phyloP scores from a whole-genome alignment of 75 land plant genomes.

The Chamaecyparis obtusa region DNA sequence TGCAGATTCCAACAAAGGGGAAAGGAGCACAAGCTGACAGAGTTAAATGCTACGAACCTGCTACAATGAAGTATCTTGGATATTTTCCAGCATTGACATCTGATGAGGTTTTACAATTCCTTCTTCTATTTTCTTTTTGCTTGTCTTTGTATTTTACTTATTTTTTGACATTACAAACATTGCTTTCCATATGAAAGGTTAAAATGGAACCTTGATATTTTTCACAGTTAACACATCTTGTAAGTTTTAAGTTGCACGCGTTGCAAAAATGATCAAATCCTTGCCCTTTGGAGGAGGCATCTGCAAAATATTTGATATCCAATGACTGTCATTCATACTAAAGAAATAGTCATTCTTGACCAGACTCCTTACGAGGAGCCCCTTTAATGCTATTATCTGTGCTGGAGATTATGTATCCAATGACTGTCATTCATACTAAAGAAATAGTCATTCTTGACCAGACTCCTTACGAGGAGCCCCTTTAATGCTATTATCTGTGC shows the following conservation, averaged over 20 bases:
- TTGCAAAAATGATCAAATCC: not conserved
- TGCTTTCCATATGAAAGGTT: not conserved
- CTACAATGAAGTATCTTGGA: slow-evolving; percentile 95
- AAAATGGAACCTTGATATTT: not conserved
- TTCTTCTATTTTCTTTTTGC: not conserved
- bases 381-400: not conserved
- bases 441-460: not conserved
- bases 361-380: not conserved
- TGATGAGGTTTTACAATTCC: slow-evolving; percentile 52
- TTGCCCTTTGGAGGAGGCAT: not conserved
- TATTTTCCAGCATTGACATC: slow-evolving; percentile 53
- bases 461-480: not conserved
- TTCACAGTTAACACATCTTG: not conserved
- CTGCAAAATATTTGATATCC: not conserved
- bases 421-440: not conserved
- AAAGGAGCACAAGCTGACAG: slow-evolving; percentile 46
- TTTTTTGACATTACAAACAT: not conserved
- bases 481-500: not conserved
- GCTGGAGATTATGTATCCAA: not conserved
- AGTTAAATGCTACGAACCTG: slow-evolving; percentile 92
- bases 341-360: not conserved
- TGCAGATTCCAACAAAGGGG: slow-evolving; percentile 73
- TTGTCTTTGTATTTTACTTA: slow-evolving; percentile 3
- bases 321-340: not conserved
- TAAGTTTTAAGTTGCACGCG: not conserved